Conservation (phyloP, 805 yeast genomes). For the Tanozyma kutaoensis region DNA sequence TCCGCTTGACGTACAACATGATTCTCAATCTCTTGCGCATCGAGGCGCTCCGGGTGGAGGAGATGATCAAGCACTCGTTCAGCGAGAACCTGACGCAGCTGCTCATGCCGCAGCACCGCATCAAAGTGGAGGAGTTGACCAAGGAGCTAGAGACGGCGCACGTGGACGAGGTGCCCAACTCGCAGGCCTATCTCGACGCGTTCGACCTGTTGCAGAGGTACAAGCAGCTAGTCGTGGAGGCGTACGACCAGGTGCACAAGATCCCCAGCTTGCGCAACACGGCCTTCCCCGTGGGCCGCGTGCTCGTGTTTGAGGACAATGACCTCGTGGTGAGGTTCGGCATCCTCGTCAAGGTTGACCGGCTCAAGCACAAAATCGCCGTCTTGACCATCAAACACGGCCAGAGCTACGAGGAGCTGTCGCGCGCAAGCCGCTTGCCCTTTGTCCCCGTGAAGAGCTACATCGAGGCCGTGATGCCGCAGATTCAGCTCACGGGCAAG, state of each 20-base stretch:
- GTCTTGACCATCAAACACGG: constrained; percentile 36
- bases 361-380: constrained; percentile 15
- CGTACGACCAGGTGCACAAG: constrained; percentile 34
- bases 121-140: constrained; percentile 41
- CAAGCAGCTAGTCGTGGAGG: constrained; percentile 26
- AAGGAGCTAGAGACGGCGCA: constrained; percentile 27
- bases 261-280: constrained; percentile 34
- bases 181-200: constrained; percentile 29
- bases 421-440: constrained; percentile 15
- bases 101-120: constrained; percentile 74
- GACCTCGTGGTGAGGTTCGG: constrained; percentile 34
- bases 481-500: constrained; percentile 20
- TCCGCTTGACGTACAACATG: constrained; percentile 92
- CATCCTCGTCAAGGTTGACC: constrained; percentile 33
- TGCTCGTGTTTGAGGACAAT: constrained; percentile 43
- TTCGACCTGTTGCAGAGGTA: constrained; percentile 33
- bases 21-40: constrained; percentile 81
- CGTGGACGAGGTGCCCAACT: constrained; percentile 20
- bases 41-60: constrained; percentile 93
- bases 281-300: constrained; percentile 37
- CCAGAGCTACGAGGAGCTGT: constrained; percentile 10
- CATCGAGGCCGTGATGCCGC: constrained; percentile 18
- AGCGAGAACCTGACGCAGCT: constrained; percentile 84
- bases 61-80: constrained; percentile 93
- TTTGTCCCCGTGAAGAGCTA: constrained; percentile 27